Evolutionary conservation across 2,329 filamentous ascomycete genomes (phyloP).

Genomic region (Clonostachys solani): DNA sequence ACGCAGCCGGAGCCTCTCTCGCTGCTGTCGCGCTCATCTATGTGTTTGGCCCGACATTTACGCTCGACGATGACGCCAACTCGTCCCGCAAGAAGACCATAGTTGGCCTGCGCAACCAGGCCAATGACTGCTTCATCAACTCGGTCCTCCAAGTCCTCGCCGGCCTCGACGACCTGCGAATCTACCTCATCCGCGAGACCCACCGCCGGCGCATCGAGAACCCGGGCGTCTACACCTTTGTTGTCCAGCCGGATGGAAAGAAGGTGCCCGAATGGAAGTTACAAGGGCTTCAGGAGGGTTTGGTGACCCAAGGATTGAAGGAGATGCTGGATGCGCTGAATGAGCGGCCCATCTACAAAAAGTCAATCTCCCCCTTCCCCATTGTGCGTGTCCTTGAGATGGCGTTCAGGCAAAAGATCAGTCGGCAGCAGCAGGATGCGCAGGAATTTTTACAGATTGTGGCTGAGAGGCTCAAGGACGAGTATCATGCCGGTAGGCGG

Average conservation of each 20-base stretch:
- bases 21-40: constrained; percentile 94
- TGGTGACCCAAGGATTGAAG: constrained; percentile 85
- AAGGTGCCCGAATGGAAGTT: constrained; percentile 55
- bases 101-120: constrained; percentile 83
- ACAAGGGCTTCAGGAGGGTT: constrained; percentile 69
- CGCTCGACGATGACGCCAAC: constrained; percentile 76
- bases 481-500: constrained; percentile 81
- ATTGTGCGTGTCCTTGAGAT: constrained; percentile 82
- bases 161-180: constrained; percentile 79
- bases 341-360: constrained; percentile 87
- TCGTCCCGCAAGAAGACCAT: constrained; percentile 75
- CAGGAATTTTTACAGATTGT: constrained; percentile 97
- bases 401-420: constrained; percentile 87
- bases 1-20: constrained; percentile 91
- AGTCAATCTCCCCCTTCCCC: constrained; percentile 82
- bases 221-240: constrained; percentile 65
- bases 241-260: constrained; percentile 41
- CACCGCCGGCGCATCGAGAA: constrained; percentile 81
- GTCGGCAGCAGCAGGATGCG: constrained; percentile 92
- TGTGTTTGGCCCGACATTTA: constrained; percentile 96
- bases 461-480: constrained; percentile 85
- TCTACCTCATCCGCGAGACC: constrained; percentile 89
- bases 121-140: constrained; percentile 97
- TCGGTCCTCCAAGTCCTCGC: constrained; percentile 91
- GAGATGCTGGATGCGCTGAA: constrained; percentile 90